Base-by-base conservation (phyloP, 176 grass and related monocot genomes). In the Oropetium thomaeum region DNA sequence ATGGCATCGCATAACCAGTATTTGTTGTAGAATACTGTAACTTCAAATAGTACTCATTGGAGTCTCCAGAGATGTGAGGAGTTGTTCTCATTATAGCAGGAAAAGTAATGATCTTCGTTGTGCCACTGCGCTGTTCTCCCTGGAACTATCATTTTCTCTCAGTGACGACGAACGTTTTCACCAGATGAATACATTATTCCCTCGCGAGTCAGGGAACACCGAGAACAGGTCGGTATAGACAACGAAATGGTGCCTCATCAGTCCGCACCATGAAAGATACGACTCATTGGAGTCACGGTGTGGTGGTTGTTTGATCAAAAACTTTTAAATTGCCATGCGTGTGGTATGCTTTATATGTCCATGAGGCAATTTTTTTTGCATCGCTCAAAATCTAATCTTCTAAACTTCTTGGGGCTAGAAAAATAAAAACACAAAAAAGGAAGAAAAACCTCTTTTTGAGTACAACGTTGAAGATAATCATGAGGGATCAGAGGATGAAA, bases 201-300 rank as follows among this genome's bases (percentile, higher is more conserved):
- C 17, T 32, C 47, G 30, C 37, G 51, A 66, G 53, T 71, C n/a
- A 40, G 41, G 74, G 16, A 67, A 51, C 41, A 85, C 20, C 42
- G 27, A 67, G 40, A 80, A 61, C 41, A 26, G 27, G 62, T 25
- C 49, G 25, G 19, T 22, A 13, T 7, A 26, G 76, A 80, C 40
- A 74, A 74, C 26, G 62, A 80, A 61, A 69, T 62, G 66, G 29
- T n/a, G 15, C 61, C 67, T 39, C 59, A n/a, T n/a, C n/a, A n/a
- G n/a, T n/a, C n/a, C n/a, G n/a, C n/a, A 57, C 14, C 62, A 52
- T 68, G 69, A 74, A 62, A 86, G 32, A 51, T 61, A 79, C 51
- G 10, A 69, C 14, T 80, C 33, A 42, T 20, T 20, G 25, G n/a
- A 57, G 23, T 55, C 55, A 31, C 58, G 29, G 2, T 78, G 53